Percentiles rank a stretch among this genome's conserved stretches.
Conservation (phyloP, 2,329 filamentous ascomycete species). For the Ascosphaera aggregata region DNA sequence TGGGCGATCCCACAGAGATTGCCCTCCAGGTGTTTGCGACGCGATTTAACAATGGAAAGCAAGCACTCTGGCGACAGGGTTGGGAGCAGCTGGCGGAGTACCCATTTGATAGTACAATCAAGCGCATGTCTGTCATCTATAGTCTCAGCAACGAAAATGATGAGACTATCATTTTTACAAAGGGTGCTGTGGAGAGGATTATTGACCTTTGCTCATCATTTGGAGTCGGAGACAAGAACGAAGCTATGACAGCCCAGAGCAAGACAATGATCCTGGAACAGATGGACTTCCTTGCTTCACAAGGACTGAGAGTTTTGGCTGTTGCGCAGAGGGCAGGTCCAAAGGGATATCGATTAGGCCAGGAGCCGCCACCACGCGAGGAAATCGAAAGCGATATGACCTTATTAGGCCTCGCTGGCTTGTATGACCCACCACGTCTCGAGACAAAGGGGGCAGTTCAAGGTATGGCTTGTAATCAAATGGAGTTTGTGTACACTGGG, state of each 20-base stretch:
- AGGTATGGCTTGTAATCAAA: constrained; percentile 6
- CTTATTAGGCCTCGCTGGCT: constrained; percentile 34
- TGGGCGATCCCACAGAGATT: constrained; percentile 43
- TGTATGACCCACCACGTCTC: constrained; percentile 37
- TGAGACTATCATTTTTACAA: constrained; percentile 10
- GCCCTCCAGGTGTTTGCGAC: constrained; percentile 42
- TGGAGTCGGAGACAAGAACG: constrained; percentile 17
- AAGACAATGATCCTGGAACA: constrained; percentile 27
- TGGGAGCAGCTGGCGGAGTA: constrained; percentile 36
- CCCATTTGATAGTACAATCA: constrained; percentile 40
- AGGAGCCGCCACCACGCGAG: constrained; percentile 17
- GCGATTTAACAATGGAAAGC: constrained; percentile 30
- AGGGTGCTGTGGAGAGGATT: constrained; percentile 21
- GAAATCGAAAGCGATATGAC: constrained; percentile 29
- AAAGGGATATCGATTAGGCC: constrained; percentile 5
- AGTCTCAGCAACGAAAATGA: constrained; percentile 12
- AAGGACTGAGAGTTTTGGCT: constrained; percentile 37
- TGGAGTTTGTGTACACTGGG: background rate
- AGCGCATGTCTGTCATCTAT: constrained; percentile 44
- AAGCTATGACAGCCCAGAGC: constrained; percentile 17
- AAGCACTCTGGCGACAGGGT: constrained; percentile 16
- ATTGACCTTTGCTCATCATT: constrained; percentile 27
- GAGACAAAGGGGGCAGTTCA: constrained; percentile 34
- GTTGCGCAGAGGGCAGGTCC: constrained; percentile 22
- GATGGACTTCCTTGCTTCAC: constrained; percentile 32